Evolutionary conservation across 2,329 filamentous ascomycete genomes (phyloP), one percentile per base, ranked within the genome.

Genomic region (Colletotrichum limetticola): DNA sequence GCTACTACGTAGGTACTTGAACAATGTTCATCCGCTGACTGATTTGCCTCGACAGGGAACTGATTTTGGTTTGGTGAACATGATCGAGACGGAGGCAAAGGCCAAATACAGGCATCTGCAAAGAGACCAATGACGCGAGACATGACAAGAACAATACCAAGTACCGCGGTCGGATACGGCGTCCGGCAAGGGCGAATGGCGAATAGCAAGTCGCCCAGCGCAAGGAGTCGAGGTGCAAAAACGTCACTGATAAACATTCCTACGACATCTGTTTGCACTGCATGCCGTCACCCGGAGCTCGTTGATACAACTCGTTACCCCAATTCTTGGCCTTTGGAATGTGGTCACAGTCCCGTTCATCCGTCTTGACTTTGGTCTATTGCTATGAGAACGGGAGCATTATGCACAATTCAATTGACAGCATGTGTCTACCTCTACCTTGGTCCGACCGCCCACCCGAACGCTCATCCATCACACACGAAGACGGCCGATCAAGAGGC

Each of bases 251-350:
- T 57, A 26, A 46, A 55, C 55, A 35, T 57, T 53, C 24, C 35
- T 32, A 71, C 30, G 32, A 49, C 68, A 57, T 49, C 19, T 57
- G 32, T 52, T 19, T 52, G 49, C 49, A 5, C 57, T 56, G 26
- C 14, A 68, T 68, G 49, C 35, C 68, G 64, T 71, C 57, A 71
- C 58, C 22, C 12, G 30, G 16, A 56, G 32, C 68, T 57, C 22
- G 46, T 71, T 71, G 37, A 22, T 35, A 57, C 28, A 59, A 53
- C 49, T 49, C 19, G 12, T 5, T n/a, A 22, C 22, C n/a, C 32
- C 14, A 53, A 30, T 37, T 28, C 28, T 71, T 53, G 56, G 16
- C 26, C 62, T 66, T 53, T 59, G 55, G 62, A 59, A 71, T 60
- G 32, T 60, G 42, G 55, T 32, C 32, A 55, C 26, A 56, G 28